phyloP scores from a whole-genome alignment of 768 basidiomycete species.

The Epithele typhae region DNA sequence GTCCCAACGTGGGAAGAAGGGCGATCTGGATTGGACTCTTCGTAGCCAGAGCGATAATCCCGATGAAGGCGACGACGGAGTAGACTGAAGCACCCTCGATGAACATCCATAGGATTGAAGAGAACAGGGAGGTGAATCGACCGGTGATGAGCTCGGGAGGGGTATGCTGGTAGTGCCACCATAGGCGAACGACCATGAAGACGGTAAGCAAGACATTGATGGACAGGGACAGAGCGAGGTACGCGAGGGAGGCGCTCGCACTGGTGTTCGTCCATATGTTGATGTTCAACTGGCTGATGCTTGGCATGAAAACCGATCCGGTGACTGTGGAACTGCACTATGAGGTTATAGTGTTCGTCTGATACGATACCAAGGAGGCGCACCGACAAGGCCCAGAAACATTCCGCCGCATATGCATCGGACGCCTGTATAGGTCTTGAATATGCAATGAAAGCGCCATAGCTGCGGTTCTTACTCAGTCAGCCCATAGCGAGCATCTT shows the following conservation, averaged over 20 bases:
- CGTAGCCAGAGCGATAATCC: conserved; percentile 16
- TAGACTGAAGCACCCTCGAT: conserved; percentile 22
- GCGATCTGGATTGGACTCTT: conserved; percentile 19
- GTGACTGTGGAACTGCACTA: neutral
- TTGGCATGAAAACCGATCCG: conserved; percentile 4
- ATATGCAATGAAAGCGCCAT: neutral
- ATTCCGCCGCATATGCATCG: neutral
- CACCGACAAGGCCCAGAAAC: neutral
- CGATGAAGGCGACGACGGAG: conserved; percentile 11
- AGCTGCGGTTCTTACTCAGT: neutral
- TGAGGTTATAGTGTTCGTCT: no score
- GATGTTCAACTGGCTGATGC: conserved; percentile 9
- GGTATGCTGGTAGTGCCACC: neutral
- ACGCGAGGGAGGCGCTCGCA: conserved; percentile 14
- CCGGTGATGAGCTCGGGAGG: neutral
- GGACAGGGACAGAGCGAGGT: conserved; percentile 17
- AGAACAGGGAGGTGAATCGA: no score
- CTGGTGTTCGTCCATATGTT: conserved; percentile 17
- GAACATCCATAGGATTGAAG: conserved; percentile 17
- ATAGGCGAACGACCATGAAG: conserved; percentile 16
- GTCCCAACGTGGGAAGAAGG: conserved; percentile 21
- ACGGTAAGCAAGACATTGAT: conserved; percentile 18
- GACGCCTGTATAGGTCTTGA: neutral
- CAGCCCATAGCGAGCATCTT: neutral
- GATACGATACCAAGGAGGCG: neutral